These are phyloP conservation scores for Candida ponderosae DNA, from an alignment of 805 yeast genomes.

Conservation along the genomic window DNA sequence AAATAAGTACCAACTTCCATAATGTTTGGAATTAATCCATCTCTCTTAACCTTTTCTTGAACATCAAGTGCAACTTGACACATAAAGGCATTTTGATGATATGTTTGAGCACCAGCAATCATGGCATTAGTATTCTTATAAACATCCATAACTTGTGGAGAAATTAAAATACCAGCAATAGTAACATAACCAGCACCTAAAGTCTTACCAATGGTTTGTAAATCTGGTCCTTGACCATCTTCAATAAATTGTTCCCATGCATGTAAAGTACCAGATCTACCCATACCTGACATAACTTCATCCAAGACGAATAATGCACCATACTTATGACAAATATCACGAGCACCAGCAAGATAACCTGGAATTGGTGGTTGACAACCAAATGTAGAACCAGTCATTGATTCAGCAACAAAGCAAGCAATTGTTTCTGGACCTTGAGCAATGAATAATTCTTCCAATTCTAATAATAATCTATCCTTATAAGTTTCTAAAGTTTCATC, in stretches of 20 bases:
- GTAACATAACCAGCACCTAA: constrained; percentile 43
- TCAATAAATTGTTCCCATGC: constrained; percentile 37
- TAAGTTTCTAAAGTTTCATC: constrained; percentile 33
- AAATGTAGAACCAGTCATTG: constrained; percentile 38
- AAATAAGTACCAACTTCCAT: constrained; percentile 34
- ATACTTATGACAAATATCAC: constrained; percentile 42
- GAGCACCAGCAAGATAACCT: constrained; percentile 38
- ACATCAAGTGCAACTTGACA: constrained; percentile 39
- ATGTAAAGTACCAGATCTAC: constrained; percentile 40
- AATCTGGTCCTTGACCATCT: constrained; percentile 35
- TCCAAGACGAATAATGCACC: constrained; percentile 42
- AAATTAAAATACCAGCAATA: constrained; percentile 36
- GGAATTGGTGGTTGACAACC: constrained; percentile 38
- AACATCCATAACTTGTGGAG: constrained; percentile 31
- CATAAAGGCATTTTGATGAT: constrained; percentile 40
- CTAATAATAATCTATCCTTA: constrained; percentile 28
- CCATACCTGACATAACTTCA: constrained; percentile 54
- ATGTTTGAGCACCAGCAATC: constrained; percentile 42
- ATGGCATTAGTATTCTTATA: constrained; percentile 31
- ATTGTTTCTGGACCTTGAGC: constrained; percentile 36
- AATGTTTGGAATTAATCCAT: constrained; percentile 32
- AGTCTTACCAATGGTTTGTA: constrained; percentile 41
- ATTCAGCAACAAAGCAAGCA: constrained; percentile 35
- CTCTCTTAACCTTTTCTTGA: constrained; percentile 30
- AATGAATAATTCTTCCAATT: constrained; percentile 33